Base-by-base conservation (phyloP, 2,329 filamentous ascomycete species). In the Teratosphaeriaceae sp. region DNA sequence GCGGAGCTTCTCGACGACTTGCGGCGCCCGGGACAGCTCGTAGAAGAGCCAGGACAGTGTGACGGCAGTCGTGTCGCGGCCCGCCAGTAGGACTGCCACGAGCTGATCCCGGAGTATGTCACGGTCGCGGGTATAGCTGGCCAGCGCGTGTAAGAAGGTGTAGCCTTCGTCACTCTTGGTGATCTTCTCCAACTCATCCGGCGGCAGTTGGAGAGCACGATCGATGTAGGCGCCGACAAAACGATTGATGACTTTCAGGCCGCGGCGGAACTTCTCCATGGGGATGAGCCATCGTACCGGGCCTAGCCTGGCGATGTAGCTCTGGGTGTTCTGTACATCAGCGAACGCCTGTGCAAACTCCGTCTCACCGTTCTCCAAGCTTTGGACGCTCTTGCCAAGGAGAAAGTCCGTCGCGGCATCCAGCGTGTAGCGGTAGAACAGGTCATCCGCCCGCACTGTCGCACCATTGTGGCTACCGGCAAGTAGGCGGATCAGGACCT, bases 331-430 rank as follows among this genome's bases (percentile, higher is more conserved):
- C 60, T 94, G 87, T 3, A 89, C 85, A 52, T 85, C 80, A 57
- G 76, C 79, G 66, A 95, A 95, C 4, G 87, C 84, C 36, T 84
- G 75, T n/a, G 85, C 86, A 57, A 95, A 94, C 15, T 76, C 71
- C 40, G 77, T 78, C 39, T 71, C 74, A 2, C 73, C 78, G 43
- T 78, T 77, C 6, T 63, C 47, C n/a, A 73, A 52, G 52, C 75
- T 80, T 36, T 76, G 78, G 16, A 89, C 82, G 49, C 84, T 84
- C 47, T 80, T 72, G 3, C 89, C 89, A 2, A 95, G 76, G 21
- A 96, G 68, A 60, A 95, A 95, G 54, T 94, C 85, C 0, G 88
- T 95, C 2, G 86, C 80, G 6, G 85, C 82, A 64, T 95, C 89
- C 21, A 96, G 74, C 0, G 88, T 89, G 58, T 82, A 84, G n/a